These are phyloP conservation scores for Beauveria scarabaeidicola DNA, from an alignment of 2,329 filamentous ascomycete genomes.

Conservation along the genomic window DNA sequence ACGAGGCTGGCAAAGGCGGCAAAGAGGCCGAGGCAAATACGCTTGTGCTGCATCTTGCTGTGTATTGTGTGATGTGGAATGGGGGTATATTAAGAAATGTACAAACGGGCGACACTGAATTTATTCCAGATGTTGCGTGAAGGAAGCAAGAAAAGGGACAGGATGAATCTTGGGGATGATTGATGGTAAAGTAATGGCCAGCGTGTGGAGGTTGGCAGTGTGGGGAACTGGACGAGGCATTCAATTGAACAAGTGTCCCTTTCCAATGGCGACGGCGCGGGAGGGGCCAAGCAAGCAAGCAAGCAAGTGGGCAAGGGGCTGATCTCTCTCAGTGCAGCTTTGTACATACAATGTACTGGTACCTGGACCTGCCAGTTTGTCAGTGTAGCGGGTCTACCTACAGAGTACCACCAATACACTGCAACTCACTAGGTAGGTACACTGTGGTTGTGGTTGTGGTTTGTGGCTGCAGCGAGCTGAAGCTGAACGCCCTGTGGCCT, in stretches of 20 bases:
- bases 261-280: conserved; percentile 15
- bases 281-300: neutral
- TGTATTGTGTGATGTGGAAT: conserved; percentile 11
- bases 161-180: conserved; percentile 15
- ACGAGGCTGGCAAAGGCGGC: conserved; percentile 48
- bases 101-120: conserved; percentile 18
- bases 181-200: conserved; percentile 18
- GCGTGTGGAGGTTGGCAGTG: conserved; percentile 20
- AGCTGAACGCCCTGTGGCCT: no score
- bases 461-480: no score
- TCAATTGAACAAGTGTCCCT: conserved; percentile 39
- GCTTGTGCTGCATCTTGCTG: conserved; percentile 40
- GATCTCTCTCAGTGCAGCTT: no score
- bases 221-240: conserved; percentile 17
- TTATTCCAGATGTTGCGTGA: conserved; percentile 10
- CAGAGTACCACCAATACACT: no score
- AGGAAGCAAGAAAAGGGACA: conserved; percentile 11
- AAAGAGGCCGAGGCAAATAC: conserved; percentile 45
- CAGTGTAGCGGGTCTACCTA: no score
- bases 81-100: conserved; percentile 5
- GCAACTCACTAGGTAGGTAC: no score
- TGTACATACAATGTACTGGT: no score
- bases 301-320: neutral
- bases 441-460: no score
- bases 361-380: no score